Evolutionary conservation across 2,329 filamentous ascomycete species (phyloP), one percentile per base, ranked within the genome.

Genomic region (Pseudogymnoascus sp.): DNA sequence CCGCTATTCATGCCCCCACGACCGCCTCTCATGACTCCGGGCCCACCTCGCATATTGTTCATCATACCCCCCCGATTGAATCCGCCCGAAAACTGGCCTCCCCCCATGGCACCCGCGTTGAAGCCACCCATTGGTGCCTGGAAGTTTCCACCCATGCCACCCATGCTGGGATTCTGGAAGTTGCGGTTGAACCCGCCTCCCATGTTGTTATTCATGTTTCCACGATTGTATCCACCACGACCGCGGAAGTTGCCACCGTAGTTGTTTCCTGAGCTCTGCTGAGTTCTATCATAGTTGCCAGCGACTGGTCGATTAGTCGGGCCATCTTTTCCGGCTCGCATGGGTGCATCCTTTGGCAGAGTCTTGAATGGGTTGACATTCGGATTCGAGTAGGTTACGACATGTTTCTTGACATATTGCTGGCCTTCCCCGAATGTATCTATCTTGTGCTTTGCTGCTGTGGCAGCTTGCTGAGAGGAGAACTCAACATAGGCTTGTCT

Each of bases 321-420:
- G 46, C 80, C 78, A 46, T 87, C 84, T 72, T 91, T 88, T 38
- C 82, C 87, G 64, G 80, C 81, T 28, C 90, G 85, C 69, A 84
- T 82, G 0, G 90, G 91, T 0, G 89, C 88, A 73, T 96, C 93
- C 78, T 96, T 96, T 16, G 92, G 93, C 4, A 96, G 78, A 0
- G 92, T 97, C 68, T 89, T 88, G 83, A 96, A 97, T 0, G 93
- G 92, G 74, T 97, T 97, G 68, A 84, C 82, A 59, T 85, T 83
- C 0, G 91, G 87, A 67, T 85, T 88, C 62, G 89, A 89, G 78
- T 92, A 97, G 64, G 85, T 84, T 56, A 90, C 85, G 0, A 81
- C 83, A 67, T 89, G 83, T 72, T 93, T 93, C 66, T 81, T 88
- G 70, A 75, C 80, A 63, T 77, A 78, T 67, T 79, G 80, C 63